A percentile compares a stretch with the other conserved stretches of the same genome.
phyloP scores from a whole-genome alignment of 257 asterid species.

The Solanum dulcamara region DNA sequence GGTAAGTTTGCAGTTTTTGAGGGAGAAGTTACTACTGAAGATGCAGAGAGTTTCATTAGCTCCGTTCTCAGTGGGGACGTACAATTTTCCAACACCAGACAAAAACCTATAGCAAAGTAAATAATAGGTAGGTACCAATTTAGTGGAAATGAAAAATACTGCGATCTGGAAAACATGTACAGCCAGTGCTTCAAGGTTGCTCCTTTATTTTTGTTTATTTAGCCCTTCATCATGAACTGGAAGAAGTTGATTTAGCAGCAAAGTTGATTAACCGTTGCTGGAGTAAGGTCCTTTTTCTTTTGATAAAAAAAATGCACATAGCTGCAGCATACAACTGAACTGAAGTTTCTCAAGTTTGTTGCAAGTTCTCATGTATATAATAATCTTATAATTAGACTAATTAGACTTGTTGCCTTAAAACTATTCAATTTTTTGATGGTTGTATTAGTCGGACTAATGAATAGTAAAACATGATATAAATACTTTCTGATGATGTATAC shows the following conservation, averaged over 20 bases:
- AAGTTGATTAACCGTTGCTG: neutral
- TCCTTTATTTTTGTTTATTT: neutral
- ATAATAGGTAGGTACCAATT: neutral
- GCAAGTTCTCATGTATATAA: neutral
- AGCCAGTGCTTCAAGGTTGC: neutral
- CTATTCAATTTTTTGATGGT: too few relatives aligned
- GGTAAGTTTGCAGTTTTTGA: slow-evolving; percentile 48
- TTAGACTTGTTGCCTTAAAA: too few relatives aligned
- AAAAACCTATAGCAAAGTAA: slow-evolving; percentile 41
- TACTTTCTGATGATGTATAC: too few relatives aligned
- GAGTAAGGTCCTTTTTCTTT: neutral
- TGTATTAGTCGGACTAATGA: too few relatives aligned
- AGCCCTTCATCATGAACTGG: neutral
- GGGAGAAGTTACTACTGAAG: slow-evolving; percentile 47
- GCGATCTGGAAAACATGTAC: neutral
- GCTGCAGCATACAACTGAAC: neutral
- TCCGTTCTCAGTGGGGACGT: slow-evolving; percentile 68
- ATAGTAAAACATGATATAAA: too few relatives aligned
- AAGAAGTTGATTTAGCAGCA: neutral
- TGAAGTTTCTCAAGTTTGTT: neutral
- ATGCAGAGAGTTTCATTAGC: slow-evolving; percentile 54
- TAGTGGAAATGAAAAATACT: neutral
- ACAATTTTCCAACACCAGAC: slow-evolving; percentile 49
- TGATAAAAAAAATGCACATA: neutral
- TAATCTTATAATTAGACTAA: neutral